phyloP scores from a whole-genome alignment of 78 protist genomes.

The Cavenderia fasciculata region DNA sequence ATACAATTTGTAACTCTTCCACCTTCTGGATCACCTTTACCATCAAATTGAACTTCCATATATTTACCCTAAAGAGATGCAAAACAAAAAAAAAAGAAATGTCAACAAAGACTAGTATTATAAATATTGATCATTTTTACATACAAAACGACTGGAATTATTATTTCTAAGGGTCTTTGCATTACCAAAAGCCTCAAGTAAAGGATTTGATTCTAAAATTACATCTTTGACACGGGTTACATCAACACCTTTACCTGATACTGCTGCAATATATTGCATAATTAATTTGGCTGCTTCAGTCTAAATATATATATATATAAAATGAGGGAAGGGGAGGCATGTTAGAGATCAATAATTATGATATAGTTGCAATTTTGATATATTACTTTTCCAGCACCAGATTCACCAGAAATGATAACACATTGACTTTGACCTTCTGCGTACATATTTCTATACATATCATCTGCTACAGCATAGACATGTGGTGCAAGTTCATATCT shows the following conservation, averaged over 20 bases:
- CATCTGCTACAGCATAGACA: slow-evolving; percentile 92
- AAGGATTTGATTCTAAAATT: slow-evolving; percentile 89
- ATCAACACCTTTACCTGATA: slow-evolving; percentile 73
- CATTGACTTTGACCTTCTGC: slow-evolving; percentile 89
- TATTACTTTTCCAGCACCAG: slow-evolving; percentile 93
- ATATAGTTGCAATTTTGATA: no score
- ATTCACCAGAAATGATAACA: slow-evolving; percentile 91
- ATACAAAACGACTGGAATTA: slow-evolving; percentile 88
- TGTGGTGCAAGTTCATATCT: slow-evolving; percentile 86
- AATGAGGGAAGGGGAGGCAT: no score
- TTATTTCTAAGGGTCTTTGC: slow-evolving; percentile 90
- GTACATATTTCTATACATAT: slow-evolving; percentile 81
- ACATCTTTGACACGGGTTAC: slow-evolving; percentile 82
- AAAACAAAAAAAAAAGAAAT: no score
- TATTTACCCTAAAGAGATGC: slow-evolving; percentile 60
- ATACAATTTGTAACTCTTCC: slow-evolving; percentile 83
- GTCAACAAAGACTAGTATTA: no score
- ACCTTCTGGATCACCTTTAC: slow-evolving; percentile 83
- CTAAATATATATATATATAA: no score
- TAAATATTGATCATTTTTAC: background rate
- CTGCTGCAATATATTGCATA: slow-evolving; percentile 86
- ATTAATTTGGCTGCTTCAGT: slow-evolving; percentile 87
- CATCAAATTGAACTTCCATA: slow-evolving; percentile 88
- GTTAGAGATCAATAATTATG: no score
- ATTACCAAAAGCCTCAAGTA: slow-evolving; percentile 94